phyloP scores from a whole-genome alignment of 1,284 basidiomycete species.

The Sporisorium sorghi region DNA sequence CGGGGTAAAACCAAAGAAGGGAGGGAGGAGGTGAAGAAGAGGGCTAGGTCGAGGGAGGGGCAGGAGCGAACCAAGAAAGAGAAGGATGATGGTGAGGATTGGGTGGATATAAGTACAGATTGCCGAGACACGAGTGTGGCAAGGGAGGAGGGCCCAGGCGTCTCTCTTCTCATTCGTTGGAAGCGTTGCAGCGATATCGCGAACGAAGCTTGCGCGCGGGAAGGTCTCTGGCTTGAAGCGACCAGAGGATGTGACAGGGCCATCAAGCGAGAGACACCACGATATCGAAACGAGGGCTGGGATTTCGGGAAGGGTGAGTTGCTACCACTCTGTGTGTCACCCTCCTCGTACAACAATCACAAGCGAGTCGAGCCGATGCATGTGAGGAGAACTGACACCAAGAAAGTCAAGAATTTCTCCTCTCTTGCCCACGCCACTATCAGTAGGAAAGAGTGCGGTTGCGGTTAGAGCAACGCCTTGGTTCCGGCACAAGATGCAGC shows the following conservation, averaged over 20 bases:
- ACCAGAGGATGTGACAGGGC: not conserved
- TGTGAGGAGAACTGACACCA: too few relatives aligned
- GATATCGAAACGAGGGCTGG: too few relatives aligned
- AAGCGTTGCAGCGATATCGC: not conserved
- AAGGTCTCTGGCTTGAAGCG: too few relatives aligned
- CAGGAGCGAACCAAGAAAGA: not conserved
- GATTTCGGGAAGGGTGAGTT: too few relatives aligned
- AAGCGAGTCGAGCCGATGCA: not conserved
- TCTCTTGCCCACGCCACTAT: slow-evolving; percentile 1
- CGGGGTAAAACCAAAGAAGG: slow-evolving; percentile 5
- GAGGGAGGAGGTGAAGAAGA: slow-evolving; percentile 10
- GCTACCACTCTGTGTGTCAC: too few relatives aligned
- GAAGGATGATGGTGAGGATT: not conserved
- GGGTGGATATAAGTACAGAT: slow-evolving; percentile 3
- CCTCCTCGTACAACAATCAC: not conserved
- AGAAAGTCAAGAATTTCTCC: not conserved
- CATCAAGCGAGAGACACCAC: too few relatives aligned
- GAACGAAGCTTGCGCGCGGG: not conserved
- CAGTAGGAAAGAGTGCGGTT: not conserved
- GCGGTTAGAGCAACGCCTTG: not conserved
- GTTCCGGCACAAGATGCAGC: not conserved
- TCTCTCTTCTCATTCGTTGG: slow-evolving; percentile 4
- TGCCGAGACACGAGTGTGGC: slow-evolving; percentile 7
- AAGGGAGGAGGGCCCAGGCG: not conserved
- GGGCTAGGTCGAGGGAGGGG: not conserved